Base-by-base conservation (phyloP, 768 basidiomycete species). In the Pisolithus sp. region DNA sequence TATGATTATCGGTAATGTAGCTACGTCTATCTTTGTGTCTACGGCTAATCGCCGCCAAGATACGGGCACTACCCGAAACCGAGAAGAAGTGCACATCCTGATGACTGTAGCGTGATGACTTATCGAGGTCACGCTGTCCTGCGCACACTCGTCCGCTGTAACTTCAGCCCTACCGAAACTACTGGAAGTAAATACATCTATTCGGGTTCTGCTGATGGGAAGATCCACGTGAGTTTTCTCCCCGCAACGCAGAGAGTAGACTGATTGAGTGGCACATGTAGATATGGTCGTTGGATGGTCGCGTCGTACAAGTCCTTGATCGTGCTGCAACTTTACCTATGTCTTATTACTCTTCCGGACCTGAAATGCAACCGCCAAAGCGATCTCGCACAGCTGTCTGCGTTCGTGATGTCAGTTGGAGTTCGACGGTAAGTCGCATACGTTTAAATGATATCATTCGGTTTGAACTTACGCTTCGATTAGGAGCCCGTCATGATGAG, bases 331-430 rank as follows among this genome's bases (percentile, higher is more conserved):
- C 85, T 6, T 62, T 83, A 30, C 84, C 90, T 5, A 85, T 86
- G 68, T 72, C 79, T 17, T 79, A 72, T 52, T 83, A 92, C 62
- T 85, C 93, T 3, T 88, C 88, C 15, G 85, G 73, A 0, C 70
- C 76, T 8, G 84, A 87, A 52, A 68, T 70, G 1, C 63, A 64
- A 8, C 53, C 68, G 18, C 57, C 62, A 18, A 31, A 43, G 1
- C 63, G 69, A n/a, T 40, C 62, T 53, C 64, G 66, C 41, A 52
- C 59, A 46, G 62, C 61, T 10, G 73, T 75, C 23, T 89, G 87
- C 55, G 93, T 97, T 4, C 83, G 95, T 40, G 95, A 98, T 63
- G 93, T 97, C 54, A 88, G 88, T 63, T 99, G 96, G 96, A 92
- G 93, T 66, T 82, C 88, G 30, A 80, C 81, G 75, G 87, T 86